Percentiles rank a stretch among this genome's conserved stretches.
These are phyloP conservation scores for Penicillium hordei DNA, from an alignment of 2,329 filamentous ascomycete species.

Conservation along the genomic window DNA sequence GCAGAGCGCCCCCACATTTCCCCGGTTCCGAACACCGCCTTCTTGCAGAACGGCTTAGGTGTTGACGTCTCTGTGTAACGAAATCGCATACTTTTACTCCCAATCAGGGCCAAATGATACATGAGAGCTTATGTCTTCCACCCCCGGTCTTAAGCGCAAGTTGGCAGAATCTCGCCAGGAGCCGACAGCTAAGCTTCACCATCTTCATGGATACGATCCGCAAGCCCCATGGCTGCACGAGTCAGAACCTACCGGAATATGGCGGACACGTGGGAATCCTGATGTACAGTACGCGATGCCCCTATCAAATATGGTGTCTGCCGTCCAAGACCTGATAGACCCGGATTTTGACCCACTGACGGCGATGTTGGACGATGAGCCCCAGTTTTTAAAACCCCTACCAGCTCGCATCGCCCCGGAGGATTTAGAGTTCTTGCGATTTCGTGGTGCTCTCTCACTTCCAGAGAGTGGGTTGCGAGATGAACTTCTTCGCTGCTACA, in stretches of 20 bases:
- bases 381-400: slow-evolving; percentile 71
- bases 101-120: slow-evolving; percentile 1
- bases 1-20: slow-evolving; percentile 19
- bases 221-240: slow-evolving; percentile 35
- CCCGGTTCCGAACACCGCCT: slow-evolving; percentile 32
- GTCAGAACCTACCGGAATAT: slow-evolving; percentile 24
- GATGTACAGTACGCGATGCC: slow-evolving; percentile 34
- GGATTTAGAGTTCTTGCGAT: slow-evolving; percentile 74
- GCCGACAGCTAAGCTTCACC: slow-evolving; percentile 26
- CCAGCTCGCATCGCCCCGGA: slow-evolving; percentile 71
- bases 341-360: slow-evolving; percentile 41
- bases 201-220: slow-evolving; percentile 30
- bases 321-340: slow-evolving; percentile 40
- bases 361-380: slow-evolving; percentile 41
- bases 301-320: slow-evolving; percentile 40
- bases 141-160: slow-evolving; percentile 30
- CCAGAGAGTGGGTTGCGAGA: slow-evolving; percentile 68
- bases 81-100: background rate
- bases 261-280: slow-evolving; percentile 32
- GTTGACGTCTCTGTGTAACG: background rate
- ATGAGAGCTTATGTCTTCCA: slow-evolving; percentile 20
- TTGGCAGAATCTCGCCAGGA: slow-evolving; percentile 21
- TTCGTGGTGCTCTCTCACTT: slow-evolving; percentile 76
- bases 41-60: background rate
- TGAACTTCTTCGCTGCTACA: slow-evolving; percentile 73